Evolutionary conservation across 1,139 yeast genomes (phyloP).

Genomic region (Tardiomyces digboiensis): DNA sequence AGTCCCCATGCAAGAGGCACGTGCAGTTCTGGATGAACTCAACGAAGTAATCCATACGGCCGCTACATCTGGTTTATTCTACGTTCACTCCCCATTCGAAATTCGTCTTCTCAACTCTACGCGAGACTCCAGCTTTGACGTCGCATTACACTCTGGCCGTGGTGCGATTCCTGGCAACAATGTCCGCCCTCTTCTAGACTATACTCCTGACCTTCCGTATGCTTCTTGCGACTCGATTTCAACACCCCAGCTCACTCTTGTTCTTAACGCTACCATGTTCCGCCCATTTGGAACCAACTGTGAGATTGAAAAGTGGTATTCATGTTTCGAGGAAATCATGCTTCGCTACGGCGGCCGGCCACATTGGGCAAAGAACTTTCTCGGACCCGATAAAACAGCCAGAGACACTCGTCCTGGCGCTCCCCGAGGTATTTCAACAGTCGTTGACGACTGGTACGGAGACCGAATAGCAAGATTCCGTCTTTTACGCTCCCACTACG

Average conservation of each 20-base stretch:
- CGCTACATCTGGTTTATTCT: constrained; percentile 49
- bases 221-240: constrained; percentile 33
- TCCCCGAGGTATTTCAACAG: constrained; percentile 56
- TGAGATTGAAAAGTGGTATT: constrained; percentile 74
- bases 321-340: constrained; percentile 70
- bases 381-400: constrained; percentile 39
- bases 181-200: constrained; percentile 71
- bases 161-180: constrained; percentile 80
- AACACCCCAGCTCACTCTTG: constrained; percentile 73
- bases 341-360: constrained; percentile 83
- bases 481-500: constrained; percentile 51
- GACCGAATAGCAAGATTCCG: constrained; percentile 53
- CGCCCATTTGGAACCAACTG: constrained; percentile 78
- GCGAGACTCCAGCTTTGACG: constrained; percentile 25
- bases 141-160: constrained; percentile 3
- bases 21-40: constrained; percentile 55
- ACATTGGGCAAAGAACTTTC: constrained; percentile 98
- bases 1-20: constrained; percentile 72
- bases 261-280: constrained; percentile 91
- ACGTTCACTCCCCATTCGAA: constrained; percentile 93
- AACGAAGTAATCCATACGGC: constrained; percentile 55
- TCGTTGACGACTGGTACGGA: constrained; percentile 75
- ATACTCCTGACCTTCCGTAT: constrained; percentile 58
- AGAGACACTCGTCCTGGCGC: constrained; percentile 35
- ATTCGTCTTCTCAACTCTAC: constrained; percentile 90